Conservation (phyloP, 2,329 filamentous ascomycete genomes). For the Falciphora oryzae region DNA sequence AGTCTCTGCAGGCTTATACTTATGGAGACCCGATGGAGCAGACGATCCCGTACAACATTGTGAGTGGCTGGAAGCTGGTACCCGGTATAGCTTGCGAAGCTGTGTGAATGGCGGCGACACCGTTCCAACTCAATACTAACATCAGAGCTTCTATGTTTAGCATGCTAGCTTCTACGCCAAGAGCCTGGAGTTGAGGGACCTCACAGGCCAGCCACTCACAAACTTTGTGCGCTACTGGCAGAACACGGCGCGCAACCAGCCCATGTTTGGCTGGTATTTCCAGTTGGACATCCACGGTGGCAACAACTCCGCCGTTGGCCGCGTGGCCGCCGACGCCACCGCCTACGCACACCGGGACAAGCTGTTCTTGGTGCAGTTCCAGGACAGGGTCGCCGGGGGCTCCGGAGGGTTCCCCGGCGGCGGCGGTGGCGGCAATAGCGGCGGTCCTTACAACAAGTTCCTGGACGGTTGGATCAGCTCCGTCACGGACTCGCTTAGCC, state of each 20-base stretch:
- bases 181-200: slow-evolving; percentile 24
- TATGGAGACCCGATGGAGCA: slow-evolving; percentile 24
- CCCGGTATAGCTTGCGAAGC: too few relatives aligned
- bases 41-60: slow-evolving; percentile 19
- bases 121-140: background rate
- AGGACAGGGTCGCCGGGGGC: slow-evolving; percentile 29
- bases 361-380: slow-evolving; percentile 46
- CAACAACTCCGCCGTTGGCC: slow-evolving; percentile 30
- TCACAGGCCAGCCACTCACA: slow-evolving; percentile 2
- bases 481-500: slow-evolving; percentile 22
- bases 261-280: slow-evolving; percentile 24
- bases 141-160: slow-evolving; percentile 10
- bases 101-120: too few relatives aligned
- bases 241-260: slow-evolving; percentile 16
- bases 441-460: slow-evolving; percentile 17
- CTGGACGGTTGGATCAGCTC: slow-evolving; percentile 35
- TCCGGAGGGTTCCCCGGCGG: slow-evolving; percentile 27
- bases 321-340: slow-evolving; percentile 20
- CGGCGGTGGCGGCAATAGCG: slow-evolving; percentile 23
- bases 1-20: slow-evolving; percentile 24
- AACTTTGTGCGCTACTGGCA: slow-evolving; percentile 20
- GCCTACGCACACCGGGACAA: slow-evolving; percentile 36
- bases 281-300: slow-evolving; percentile 29
- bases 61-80: slow-evolving; percentile 8
- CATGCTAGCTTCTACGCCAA: slow-evolving; percentile 26